phyloP scores from a whole-genome alignment of 2,329 filamentous ascomycete species.

The Phyllosticta citribraziliensis region DNA sequence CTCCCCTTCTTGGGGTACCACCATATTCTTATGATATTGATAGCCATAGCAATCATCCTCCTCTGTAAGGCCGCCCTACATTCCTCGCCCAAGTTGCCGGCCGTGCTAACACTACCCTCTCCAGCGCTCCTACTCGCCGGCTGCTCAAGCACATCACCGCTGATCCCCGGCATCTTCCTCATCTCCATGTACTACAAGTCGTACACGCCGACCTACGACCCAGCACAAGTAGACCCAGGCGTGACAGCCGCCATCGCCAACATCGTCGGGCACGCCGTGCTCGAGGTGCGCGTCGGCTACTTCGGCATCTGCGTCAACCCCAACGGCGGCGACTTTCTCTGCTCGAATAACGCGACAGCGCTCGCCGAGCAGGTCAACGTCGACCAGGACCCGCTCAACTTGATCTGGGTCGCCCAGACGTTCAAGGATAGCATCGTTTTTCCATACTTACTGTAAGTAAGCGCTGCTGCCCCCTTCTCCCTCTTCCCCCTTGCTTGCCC shows the following conservation, averaged over 20 bases:
- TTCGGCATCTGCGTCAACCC: constrained; percentile 96
- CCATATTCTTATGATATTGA: constrained; percentile 95
- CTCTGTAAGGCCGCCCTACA: constrained; percentile 57
- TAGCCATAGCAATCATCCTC: constrained; percentile 86
- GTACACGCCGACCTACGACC: constrained; percentile 72
- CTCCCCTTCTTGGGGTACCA: constrained; percentile 58
- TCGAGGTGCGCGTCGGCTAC: constrained; percentile 91
- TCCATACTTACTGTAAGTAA: constrained; percentile 84
- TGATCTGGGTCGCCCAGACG: constrained; percentile 93
- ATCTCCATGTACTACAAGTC: constrained; percentile 94
- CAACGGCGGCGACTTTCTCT: constrained; percentile 83
- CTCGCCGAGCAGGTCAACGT: constrained; percentile 81
- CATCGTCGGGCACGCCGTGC: constrained; percentile 72
- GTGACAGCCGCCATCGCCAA: constrained; percentile 78
- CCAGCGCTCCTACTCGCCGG: constrained; percentile 84
- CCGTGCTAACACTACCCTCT: not conserved
- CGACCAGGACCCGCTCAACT: constrained; percentile 89
- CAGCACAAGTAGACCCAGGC: constrained; percentile 83
- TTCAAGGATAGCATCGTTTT: constrained; percentile 99
- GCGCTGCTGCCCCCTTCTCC: constrained; percentile 22
- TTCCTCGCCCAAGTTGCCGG: not conserved
- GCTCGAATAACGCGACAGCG: constrained; percentile 92
- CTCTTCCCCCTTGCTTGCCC: not conserved
- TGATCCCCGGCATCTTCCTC: constrained; percentile 93
- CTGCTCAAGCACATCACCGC: constrained; percentile 89